These are phyloP conservation scores for Tolypocladium capitatum DNA, from an alignment of 2,329 filamentous ascomycete species.

Conservation along the genomic window DNA sequence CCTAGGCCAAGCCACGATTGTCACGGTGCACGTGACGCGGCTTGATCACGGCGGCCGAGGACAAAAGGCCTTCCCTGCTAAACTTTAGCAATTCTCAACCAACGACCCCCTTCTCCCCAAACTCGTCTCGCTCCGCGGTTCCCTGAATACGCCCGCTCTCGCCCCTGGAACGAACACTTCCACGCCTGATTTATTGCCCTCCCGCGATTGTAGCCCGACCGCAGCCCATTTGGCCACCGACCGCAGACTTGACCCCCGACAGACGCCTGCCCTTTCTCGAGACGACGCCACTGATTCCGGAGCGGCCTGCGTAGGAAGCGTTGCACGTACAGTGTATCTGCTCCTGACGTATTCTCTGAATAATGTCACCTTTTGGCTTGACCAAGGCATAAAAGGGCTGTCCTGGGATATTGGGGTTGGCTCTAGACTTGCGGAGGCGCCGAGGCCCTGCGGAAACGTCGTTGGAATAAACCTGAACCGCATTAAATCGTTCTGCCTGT, in stretches of 20 bases:
- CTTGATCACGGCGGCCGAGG: background rate
- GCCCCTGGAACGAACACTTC: background rate
- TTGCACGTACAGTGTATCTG: background rate
- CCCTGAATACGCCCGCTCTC: background rate
- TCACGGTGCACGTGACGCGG: background rate
- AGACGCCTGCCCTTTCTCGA: background rate
- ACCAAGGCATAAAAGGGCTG: constrained; percentile 9
- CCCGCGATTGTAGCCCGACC: background rate
- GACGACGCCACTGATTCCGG: background rate
- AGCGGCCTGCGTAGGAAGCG: constrained; percentile 2
- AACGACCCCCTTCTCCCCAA: background rate
- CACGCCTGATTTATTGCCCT: background rate
- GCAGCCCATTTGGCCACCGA: background rate
- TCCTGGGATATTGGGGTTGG: constrained; percentile 12
- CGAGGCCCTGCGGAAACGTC: constrained; percentile 8
- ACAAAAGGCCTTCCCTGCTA: background rate
- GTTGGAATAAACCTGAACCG: constrained; percentile 16
- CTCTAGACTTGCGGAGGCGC: constrained; percentile 10
- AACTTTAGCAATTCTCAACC: background rate
- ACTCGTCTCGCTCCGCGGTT: background rate
- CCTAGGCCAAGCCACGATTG: no score
- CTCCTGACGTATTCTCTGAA: constrained; percentile 3
- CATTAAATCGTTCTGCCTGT: constrained; percentile 1
- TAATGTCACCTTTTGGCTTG: constrained; percentile 9
- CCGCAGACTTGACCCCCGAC: background rate